phyloP scores from a whole-genome alignment of 2,329 filamentous ascomycete species.

The Penicillium sp. region DNA sequence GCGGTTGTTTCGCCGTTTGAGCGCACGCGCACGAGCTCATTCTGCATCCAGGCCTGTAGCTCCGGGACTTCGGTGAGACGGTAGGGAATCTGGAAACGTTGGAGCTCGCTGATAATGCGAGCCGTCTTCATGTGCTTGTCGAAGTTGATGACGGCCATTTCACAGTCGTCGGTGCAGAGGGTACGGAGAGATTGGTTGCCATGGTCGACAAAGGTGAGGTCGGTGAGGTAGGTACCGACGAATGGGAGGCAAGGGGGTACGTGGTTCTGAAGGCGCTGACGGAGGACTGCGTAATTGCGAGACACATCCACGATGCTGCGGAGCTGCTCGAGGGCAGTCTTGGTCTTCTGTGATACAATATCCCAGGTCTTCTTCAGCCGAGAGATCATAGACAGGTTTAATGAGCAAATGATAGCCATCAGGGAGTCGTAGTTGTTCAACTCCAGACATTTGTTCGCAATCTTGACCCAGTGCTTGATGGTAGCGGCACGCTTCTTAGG shows the following conservation, averaged over 20 bases:
- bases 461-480: constrained; percentile 98
- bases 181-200: constrained; percentile 85
- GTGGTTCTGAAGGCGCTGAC: constrained; percentile 77
- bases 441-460: constrained; percentile 79
- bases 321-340: constrained; percentile 72
- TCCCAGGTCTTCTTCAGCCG: constrained; percentile 93
- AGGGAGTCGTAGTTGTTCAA: constrained; percentile 94
- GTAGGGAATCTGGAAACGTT: constrained; percentile 94
- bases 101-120: constrained; percentile 91
- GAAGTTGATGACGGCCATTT: constrained; percentile 87
- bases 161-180: constrained; percentile 62
- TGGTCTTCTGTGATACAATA: constrained; percentile 76
- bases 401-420: constrained; percentile 93
- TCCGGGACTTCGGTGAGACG: constrained; percentile 77
- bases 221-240: constrained; percentile 92
- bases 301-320: constrained; percentile 84
- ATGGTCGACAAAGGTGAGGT: constrained; percentile 92
- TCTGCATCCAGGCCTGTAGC: constrained; percentile 88
- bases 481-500: constrained; percentile 84
- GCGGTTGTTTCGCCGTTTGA: constrained; percentile 60
- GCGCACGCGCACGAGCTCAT: constrained; percentile 74
- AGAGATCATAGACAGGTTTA: constrained; percentile 87
- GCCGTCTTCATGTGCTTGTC: constrained; percentile 95
- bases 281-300: constrained; percentile 85
- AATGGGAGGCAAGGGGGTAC: constrained; percentile 92